Evolutionary conservation across 192 early-diverging fungal species (phyloP), one percentile per base, ranked within the genome.

Genomic region (Entomortierella parvispora): DNA sequence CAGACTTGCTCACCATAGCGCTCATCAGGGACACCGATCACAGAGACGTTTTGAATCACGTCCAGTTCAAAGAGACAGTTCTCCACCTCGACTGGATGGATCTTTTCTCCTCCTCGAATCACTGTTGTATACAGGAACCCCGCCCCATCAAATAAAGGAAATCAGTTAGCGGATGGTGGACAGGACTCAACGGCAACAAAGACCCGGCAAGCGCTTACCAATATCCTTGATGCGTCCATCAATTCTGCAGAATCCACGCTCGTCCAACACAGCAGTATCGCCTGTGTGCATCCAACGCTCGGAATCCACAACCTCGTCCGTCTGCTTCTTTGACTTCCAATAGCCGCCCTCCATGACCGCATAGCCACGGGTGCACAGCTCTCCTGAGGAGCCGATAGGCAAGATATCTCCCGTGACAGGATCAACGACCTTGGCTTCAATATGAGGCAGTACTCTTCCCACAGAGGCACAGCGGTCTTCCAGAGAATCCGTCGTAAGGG

Each of bases 81-180:
- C 56, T 86, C 84, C 3, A 86, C 81, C 31, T 86, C 84, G 15
- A 64, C 65, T 3, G 84, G 84, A 11, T 72, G 65, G 31, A 86
- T 82, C 49, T 86, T 86, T 69, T 86, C 84, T 32, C 84, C 84
- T 42, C 84, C 84, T 3, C 84, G 80, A 50, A 82, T 85, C 56
- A 85, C 80, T 72, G 78, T 23, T 22, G 33, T 20, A 31, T 18
- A 23, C 26, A 46, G n/a, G 32, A 43, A 62, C n/a, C n/a, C n/a
- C n/a, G n/a, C n/a, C n/a, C n/a, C n/a, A n/a, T n/a, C n/a, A 4
- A 37, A 2, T 46, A 25, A 47, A 26, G 8, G 12, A 14, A 26
- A n/a, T n/a, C 20, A 49, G 20, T 47, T 26, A 29, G 29, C 49
- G 20, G 9, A 4, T 28, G 28, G 3, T 29, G 28, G 49, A 20